Conservation (phyloP, 495 filamentous ascomycete species). For the Lichina pygmaea region DNA sequence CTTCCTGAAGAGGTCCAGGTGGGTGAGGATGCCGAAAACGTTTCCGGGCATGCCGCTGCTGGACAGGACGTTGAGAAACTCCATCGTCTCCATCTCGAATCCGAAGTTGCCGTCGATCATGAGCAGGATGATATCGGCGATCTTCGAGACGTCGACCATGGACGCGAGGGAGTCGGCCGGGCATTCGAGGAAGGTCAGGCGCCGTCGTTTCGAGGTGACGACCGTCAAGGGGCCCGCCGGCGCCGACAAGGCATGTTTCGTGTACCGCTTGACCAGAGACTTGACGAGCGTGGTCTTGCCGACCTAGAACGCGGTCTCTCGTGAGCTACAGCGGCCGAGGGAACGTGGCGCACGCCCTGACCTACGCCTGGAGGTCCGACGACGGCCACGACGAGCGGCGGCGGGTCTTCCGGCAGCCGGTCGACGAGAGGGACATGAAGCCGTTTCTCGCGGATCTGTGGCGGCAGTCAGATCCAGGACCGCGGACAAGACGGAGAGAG, state of each 20-base stretch:
- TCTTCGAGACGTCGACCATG: conserved; percentile 88
- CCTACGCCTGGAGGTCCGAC: conserved; percentile 83
- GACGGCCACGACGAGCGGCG: conserved; percentile 70
- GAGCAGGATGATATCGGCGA: conserved; percentile 83
- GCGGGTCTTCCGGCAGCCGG: conserved; percentile 83
- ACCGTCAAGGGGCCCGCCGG: conserved; percentile 82
- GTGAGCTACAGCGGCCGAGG: neutral
- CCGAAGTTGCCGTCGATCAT: conserved; percentile 98
- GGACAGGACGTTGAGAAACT: conserved; percentile 77
- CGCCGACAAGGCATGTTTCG: conserved; percentile 76
- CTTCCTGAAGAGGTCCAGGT: conserved; percentile 84
- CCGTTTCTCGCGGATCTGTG: conserved; percentile 73
- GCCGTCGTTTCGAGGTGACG: conserved; percentile 76
- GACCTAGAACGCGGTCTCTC: conserved; percentile 12
- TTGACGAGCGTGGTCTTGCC: conserved; percentile 65
- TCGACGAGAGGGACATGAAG: conserved; percentile 91
- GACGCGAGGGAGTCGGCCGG: conserved; percentile 75
- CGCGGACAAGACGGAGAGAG: neutral
- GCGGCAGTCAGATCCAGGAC: conserved; percentile 3
- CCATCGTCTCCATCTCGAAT: conserved; percentile 99
- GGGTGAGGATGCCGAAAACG: conserved; percentile 88
- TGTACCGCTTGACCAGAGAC: conserved; percentile 77
- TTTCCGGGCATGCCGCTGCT: conserved; percentile 92
- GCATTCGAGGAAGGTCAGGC: conserved; percentile 88
- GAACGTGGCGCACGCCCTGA: conserved; percentile 7